Percentiles rank a stretch among this genome's conserved stretches.
Evolutionary conservation across 306 rosid genomes (phyloP).

Genomic region (Cucurbita moschata): DNA sequence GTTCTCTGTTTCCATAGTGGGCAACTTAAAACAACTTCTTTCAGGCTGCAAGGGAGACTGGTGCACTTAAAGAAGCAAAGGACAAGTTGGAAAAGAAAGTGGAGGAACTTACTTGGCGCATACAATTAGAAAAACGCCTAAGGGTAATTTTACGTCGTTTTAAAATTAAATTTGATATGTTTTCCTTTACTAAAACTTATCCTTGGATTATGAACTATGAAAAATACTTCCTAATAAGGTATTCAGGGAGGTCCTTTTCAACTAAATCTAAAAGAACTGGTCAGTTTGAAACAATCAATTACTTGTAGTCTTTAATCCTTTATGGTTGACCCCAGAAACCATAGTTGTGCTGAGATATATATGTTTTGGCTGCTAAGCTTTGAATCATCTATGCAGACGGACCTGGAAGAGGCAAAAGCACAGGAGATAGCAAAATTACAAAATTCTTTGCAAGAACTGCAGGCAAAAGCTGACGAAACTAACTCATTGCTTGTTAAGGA

Average conservation of each 20-base stretch:
- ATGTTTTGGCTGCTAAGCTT: not conserved
- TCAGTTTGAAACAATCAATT: constrained; percentile 6
- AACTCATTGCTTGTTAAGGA: constrained; percentile 67
- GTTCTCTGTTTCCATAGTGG: not conserved
- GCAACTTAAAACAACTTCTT: not conserved
- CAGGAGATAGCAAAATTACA: constrained; percentile 69
- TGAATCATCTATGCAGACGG: constrained; percentile 43
- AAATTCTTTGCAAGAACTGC: constrained; percentile 65
- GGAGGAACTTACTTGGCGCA: constrained; percentile 99
- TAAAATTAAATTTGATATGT: not conserved
- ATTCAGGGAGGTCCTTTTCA: not conserved
- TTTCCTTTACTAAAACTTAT: not conserved
- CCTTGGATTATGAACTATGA: not conserved
- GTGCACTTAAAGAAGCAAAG: constrained; percentile 97
- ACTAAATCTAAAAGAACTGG: not conserved
- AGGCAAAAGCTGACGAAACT: constrained; percentile 77
- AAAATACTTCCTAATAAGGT: not conserved
- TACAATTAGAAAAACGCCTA: constrained; percentile 91
- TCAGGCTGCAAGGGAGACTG: constrained; percentile 98
- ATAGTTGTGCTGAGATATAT: not conserved
- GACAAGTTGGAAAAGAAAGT: constrained; percentile 97
- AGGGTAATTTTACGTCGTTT: constrained; percentile 38
- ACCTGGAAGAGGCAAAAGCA: constrained; percentile 90
- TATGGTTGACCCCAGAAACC: not conserved
- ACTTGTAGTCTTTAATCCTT: not conserved